phyloP scores from a whole-genome alignment of 2,329 filamentous ascomycete genomes.

The Fusarium euwallaceae region DNA sequence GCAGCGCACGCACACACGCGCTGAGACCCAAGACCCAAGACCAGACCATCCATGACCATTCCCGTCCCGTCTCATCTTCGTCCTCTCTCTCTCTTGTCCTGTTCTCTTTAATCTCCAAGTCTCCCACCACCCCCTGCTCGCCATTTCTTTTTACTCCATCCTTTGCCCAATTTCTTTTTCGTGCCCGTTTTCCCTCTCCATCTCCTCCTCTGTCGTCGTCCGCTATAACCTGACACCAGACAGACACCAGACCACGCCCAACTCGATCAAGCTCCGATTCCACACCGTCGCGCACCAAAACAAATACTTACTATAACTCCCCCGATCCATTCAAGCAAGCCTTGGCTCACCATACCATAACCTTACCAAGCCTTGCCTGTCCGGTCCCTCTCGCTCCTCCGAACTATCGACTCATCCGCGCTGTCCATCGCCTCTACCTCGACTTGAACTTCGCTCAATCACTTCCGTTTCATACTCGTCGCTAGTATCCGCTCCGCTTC shows the following conservation, averaged over 20 bases:
- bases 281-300: neutral
- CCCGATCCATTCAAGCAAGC: neutral
- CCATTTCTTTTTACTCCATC: constrained; percentile 9
- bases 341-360: neutral
- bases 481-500: constrained; percentile 13
- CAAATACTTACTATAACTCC: neutral
- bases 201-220: neutral
- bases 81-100: neutral
- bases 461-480: constrained; percentile 18
- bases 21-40: neutral
- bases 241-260: neutral
- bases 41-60: neutral
- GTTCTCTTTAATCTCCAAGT: constrained; percentile 9
- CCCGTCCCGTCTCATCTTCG: constrained; percentile 7
- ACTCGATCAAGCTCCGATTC: constrained; percentile 1
- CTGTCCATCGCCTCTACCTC: neutral
- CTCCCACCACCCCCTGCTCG: neutral
- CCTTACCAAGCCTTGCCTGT: neutral
- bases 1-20: neutral
- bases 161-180: neutral
- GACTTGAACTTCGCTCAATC: constrained; percentile 4
- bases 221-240: neutral
- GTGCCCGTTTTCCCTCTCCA: neutral
- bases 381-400: neutral
- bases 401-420: constrained; percentile 2